A percentile compares a stretch with the other conserved stretches of the same genome.
Evolutionary conservation across 202 grass and related monocot species (phyloP).

Genomic region (Brachypodium distachyon): DNA sequence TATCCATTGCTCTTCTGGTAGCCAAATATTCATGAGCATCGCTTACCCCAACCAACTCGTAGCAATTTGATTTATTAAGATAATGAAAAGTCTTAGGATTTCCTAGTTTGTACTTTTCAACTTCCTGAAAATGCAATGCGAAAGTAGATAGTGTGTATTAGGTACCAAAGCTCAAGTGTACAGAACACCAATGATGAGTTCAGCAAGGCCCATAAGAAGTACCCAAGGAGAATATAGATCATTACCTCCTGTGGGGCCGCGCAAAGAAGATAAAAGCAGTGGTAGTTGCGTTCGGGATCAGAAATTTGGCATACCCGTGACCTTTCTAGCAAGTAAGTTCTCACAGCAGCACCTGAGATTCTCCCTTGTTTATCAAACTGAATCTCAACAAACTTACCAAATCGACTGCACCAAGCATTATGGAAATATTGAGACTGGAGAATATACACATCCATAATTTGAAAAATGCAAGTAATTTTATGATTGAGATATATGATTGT

Average conservation of each 20-base stretch:
- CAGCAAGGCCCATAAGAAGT: slow-evolving; percentile 2
- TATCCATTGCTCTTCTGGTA: slow-evolving; percentile 91
- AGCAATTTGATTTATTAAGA: slow-evolving; percentile 92
- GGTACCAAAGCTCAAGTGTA: background rate
- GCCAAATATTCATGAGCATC: slow-evolving; percentile 80
- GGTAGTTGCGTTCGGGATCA: slow-evolving; percentile 89
- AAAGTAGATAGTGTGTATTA: slow-evolving; percentile 17
- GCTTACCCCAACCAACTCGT: slow-evolving; percentile 75
- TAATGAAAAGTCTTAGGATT: slow-evolving; percentile 74
- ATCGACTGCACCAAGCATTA: slow-evolving; percentile 58
- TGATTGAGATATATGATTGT: background rate
- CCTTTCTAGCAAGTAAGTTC: slow-evolving; percentile 89
- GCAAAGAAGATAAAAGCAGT: slow-evolving; percentile 97
- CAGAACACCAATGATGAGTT: slow-evolving; percentile 18
- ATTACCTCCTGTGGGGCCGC: slow-evolving; percentile 75
- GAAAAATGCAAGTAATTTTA: background rate
- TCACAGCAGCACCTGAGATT: slow-evolving; percentile 88
- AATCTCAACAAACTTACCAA: slow-evolving; percentile 98
- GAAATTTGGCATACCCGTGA: slow-evolving; percentile 93
- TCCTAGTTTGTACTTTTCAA: slow-evolving; percentile 80
- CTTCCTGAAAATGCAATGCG: slow-evolving; percentile 35
- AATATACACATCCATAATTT: slow-evolving; percentile 23
- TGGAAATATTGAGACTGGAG: slow-evolving; percentile 16
- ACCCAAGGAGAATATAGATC: slow-evolving; percentile 20
- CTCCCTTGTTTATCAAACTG: slow-evolving; percentile 91